Conservation (phyloP, 139 green algal species). For the Chloropicon primus region DNA sequence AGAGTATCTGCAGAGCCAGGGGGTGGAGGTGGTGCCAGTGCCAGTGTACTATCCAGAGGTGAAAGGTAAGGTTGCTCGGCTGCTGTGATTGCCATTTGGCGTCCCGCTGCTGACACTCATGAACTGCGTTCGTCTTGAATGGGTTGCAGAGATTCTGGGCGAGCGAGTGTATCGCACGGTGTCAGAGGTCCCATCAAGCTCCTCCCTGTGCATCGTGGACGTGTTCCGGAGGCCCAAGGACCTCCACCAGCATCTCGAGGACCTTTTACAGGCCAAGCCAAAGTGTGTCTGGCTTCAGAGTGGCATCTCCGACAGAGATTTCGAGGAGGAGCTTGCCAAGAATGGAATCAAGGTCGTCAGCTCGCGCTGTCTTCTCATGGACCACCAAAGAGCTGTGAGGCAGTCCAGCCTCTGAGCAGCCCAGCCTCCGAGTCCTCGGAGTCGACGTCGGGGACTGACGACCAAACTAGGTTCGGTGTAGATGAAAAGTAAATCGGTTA, state of each 20-base stretch:
- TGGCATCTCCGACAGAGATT: conserved; percentile 30
- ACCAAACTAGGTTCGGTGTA: too few relatives aligned
- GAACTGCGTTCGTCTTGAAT: neutral
- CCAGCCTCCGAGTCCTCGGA: too few relatives aligned
- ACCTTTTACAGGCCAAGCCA: conserved; percentile 32
- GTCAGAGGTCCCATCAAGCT: conserved; percentile 12
- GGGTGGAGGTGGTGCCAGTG: conserved; percentile 40
- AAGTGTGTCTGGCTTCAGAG: conserved; percentile 41
- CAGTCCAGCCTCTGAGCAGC: neutral
- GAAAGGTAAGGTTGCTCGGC: too few relatives aligned
- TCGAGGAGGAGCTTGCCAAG: conserved; percentile 28
- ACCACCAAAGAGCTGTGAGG: conserved; percentile 35
- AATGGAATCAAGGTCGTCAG: conserved; percentile 37
- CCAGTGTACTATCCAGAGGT: conserved; percentile 42
- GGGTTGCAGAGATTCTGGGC: conserved; percentile 27
- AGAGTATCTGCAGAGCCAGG: conserved; percentile 25
- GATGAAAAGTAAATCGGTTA: too few relatives aligned
- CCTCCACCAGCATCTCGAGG: conserved; percentile 28
- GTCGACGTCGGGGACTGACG: too few relatives aligned
- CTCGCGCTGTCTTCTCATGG: conserved; percentile 33
- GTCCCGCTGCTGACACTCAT: too few relatives aligned
- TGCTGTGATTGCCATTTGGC: too few relatives aligned
- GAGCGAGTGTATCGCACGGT: conserved; percentile 31
- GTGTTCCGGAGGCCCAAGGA: conserved; percentile 26
- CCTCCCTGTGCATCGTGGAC: conserved; percentile 27